Percentiles rank a stretch among this genome's conserved stretches.
Conservation (phyloP, 2,329 filamentous ascomycete species). For the Penicillium sclerotigenum region DNA sequence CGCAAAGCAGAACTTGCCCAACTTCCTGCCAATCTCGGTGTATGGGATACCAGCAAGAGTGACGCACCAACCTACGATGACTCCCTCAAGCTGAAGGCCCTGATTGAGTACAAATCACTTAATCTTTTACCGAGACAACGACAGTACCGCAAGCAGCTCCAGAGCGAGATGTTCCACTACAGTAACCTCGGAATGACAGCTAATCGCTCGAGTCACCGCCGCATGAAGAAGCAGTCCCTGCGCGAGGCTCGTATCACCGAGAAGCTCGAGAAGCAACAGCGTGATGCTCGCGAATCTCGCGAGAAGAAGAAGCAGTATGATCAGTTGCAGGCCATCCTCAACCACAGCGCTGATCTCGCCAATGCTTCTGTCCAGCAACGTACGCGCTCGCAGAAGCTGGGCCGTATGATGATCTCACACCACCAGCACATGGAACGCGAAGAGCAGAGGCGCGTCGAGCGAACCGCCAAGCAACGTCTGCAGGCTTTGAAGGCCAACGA, state of each 20-base stretch:
- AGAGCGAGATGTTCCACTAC: conserved; percentile 88
- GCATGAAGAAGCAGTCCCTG: conserved; percentile 95
- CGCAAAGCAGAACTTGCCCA: conserved; percentile 80
- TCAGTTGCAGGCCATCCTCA: conserved; percentile 81
- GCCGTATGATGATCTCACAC: conserved; percentile 81
- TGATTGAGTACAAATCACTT: conserved; percentile 94
- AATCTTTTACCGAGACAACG: conserved; percentile 85
- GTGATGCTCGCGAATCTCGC: conserved; percentile 88
- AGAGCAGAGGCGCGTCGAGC: conserved; percentile 96
- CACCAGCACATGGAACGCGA: conserved; percentile 98
- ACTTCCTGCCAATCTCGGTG: conserved; percentile 78
- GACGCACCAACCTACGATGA: conserved; percentile 72
- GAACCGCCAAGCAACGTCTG: conserved; percentile 98
- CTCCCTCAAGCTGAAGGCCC: conserved; percentile 77
- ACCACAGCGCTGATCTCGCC: conserved; percentile 74
- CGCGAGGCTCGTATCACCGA: conserved; percentile 95
- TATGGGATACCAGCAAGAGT: conserved; percentile 73
- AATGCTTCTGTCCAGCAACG: conserved; percentile 65
- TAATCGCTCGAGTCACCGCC: conserved; percentile 83
- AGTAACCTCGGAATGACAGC: conserved; percentile 97
- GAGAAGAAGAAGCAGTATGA: conserved; percentile 98
- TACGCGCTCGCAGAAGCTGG: conserved; percentile 77
- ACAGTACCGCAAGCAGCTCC: conserved; percentile 78
- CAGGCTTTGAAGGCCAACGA: conserved; percentile 98
- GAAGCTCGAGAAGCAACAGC: conserved; percentile 98